phyloP scores from a whole-genome alignment of 352 stramenopile genomes.

The Plasmopara halstedii region DNA sequence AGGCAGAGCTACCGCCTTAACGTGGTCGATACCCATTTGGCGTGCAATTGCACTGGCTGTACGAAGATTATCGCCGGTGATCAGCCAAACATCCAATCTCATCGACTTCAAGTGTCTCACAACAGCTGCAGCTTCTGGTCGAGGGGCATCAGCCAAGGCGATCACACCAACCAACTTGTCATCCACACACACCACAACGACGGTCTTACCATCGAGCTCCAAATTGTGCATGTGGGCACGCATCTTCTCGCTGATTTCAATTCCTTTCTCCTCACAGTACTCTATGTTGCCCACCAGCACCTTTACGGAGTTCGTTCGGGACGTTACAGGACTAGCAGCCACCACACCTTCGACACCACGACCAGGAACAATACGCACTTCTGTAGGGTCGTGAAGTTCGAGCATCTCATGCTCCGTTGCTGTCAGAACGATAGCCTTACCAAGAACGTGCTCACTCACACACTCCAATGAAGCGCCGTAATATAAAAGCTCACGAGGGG shows the following conservation, averaged over 20 bases:
- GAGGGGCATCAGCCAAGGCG: slow-evolving; percentile 64
- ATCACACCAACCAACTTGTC: slow-evolving; percentile 66
- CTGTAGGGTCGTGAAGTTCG: slow-evolving; percentile 55
- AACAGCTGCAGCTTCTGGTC: slow-evolving; percentile 63
- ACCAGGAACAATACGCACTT: slow-evolving; percentile 72
- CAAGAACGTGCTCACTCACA: slow-evolving; percentile 81
- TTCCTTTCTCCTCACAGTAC: slow-evolving; percentile 74
- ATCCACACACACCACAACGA: slow-evolving; percentile 72
- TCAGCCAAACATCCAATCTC: slow-evolving; percentile 79
- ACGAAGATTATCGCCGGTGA: slow-evolving; percentile 90
- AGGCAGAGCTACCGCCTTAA: slow-evolving; percentile 85
- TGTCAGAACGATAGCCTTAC: slow-evolving; percentile 73
- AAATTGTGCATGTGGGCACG: slow-evolving; percentile 69
- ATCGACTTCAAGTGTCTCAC: slow-evolving; percentile 72
- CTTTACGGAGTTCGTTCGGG: slow-evolving; percentile 14
- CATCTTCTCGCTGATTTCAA: slow-evolving; percentile 52
- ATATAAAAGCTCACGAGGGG: slow-evolving; percentile 65
- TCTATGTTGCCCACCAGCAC: slow-evolving; percentile 76
- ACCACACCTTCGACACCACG: slow-evolving; percentile 74
- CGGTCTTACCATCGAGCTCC: slow-evolving; percentile 80
- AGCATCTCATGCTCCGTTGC: slow-evolving; percentile 74
- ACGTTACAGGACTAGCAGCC: slow-evolving; percentile 10
- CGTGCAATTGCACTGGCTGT: slow-evolving; percentile 85
- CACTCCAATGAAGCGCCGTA: slow-evolving; percentile 77
- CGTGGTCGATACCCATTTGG: slow-evolving; percentile 85